A percentile compares a stretch with the other conserved stretches of the same genome.
phyloP scores from a whole-genome alignment of 345 rosid genomes.

The Salix dunnii region DNA sequence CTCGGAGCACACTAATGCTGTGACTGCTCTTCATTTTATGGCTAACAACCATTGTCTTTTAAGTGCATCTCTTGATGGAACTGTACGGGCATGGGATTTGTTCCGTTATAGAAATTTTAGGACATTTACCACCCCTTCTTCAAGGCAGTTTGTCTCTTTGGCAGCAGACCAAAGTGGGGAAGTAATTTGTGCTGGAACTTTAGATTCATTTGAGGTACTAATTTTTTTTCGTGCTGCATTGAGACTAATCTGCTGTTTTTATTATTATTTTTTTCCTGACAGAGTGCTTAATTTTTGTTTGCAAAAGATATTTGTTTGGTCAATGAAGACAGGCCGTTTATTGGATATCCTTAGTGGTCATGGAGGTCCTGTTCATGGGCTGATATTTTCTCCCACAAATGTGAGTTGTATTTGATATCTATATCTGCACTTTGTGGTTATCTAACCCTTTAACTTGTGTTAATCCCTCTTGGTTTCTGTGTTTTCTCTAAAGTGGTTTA shows the following conservation, averaged over 20 bases:
- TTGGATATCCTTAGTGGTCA: slow-evolving; percentile 92
- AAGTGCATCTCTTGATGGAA: slow-evolving; percentile 93
- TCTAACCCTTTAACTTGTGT: background rate
- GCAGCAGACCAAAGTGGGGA: slow-evolving; percentile 94
- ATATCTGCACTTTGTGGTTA: background rate
- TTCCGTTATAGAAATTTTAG: slow-evolving; percentile 86
- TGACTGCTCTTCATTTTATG: slow-evolving; percentile 92
- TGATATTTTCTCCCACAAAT: slow-evolving; percentile 79
- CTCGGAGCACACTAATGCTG: slow-evolving; percentile 89
- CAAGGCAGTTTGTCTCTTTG: slow-evolving; percentile 92
- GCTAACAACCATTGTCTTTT: slow-evolving; percentile 86
- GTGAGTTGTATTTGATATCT: slow-evolving; percentile 44
- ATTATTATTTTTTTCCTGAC: slow-evolving; percentile 10
- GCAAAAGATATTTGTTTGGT: slow-evolving; percentile 88
- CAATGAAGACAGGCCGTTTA: slow-evolving; percentile 96
- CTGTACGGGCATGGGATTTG: slow-evolving; percentile 99
- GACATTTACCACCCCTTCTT: slow-evolving; percentile 87
- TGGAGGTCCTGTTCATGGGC: slow-evolving; percentile 97
- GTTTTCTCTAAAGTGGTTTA: background rate
- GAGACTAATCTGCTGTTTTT: background rate
- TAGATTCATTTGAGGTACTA: slow-evolving; percentile 88
- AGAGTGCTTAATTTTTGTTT: background rate
- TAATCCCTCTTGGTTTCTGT: background rate
- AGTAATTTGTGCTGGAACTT: slow-evolving; percentile 94
- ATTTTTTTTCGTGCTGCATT: background rate